These are phyloP conservation scores for Bjerkandera adusta DNA, from an alignment of 1,284 basidiomycete species.

Conservation along the genomic window DNA sequence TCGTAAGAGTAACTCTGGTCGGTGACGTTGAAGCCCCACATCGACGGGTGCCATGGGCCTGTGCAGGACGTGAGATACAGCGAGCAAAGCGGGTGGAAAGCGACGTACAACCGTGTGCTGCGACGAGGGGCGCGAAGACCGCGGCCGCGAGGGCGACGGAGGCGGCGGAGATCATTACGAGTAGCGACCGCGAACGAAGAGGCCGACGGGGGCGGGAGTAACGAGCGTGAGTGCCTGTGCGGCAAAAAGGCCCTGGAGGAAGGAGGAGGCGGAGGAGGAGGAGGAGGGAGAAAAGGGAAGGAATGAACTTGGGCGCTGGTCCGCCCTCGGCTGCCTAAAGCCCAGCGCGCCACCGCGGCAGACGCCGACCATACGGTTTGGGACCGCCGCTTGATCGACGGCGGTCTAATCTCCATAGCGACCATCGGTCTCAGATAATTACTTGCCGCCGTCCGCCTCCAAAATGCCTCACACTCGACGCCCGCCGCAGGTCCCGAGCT, in stretches of 20 bases:
- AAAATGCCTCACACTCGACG: not conserved
- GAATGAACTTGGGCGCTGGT: slow-evolving; percentile 2
- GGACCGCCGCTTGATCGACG: slow-evolving; percentile 2
- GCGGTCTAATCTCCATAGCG: slow-evolving; percentile 3
- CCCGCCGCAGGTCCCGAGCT: not conserved
- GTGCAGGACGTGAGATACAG: not conserved
- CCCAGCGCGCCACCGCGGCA: not conserved
- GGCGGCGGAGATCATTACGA: slow-evolving; percentile 21
- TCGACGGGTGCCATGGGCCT: slow-evolving; percentile 33
- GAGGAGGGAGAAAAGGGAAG: slow-evolving; percentile 2
- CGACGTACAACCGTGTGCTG: slow-evolving; percentile 18
- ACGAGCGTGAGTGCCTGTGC: slow-evolving; percentile 14
- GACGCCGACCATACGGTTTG: slow-evolving; percentile 2
- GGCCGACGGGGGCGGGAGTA: slow-evolving; percentile 3
- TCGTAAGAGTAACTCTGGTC: slow-evolving; percentile 48
- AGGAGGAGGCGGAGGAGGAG: slow-evolving; percentile 3
- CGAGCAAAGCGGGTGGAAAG: not conserved
- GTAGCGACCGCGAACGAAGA: slow-evolving; percentile 1
- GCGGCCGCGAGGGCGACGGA: slow-evolving; percentile 23
- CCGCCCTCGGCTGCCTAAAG: too few species aligned
- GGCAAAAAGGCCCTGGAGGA: slow-evolving; percentile 8
- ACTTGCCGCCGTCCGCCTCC: not conserved
- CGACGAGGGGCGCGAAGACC: slow-evolving; percentile 23
- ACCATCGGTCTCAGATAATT: not conserved
- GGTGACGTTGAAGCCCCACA: slow-evolving; percentile 60